Percentiles rank a stretch among this genome's conserved stretches.
Evolutionary conservation across 2,329 filamentous ascomycete species (phyloP).

Genomic region (Xylariaceae sp.): DNA sequence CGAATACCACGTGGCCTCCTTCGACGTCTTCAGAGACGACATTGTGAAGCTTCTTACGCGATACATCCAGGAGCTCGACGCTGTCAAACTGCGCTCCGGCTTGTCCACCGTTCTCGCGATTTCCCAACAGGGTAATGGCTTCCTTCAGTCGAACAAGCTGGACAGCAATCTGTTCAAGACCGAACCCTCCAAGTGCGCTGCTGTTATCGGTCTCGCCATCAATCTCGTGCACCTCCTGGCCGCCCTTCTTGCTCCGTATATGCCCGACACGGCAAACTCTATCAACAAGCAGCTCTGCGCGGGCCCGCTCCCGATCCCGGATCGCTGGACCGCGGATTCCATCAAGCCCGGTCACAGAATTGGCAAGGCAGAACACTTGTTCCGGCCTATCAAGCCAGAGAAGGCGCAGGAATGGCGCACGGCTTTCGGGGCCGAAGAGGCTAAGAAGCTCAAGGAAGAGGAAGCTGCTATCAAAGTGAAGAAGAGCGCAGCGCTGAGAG

Average conservation of each 20-base stretch:
- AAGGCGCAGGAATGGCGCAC: slow-evolving; percentile 9
- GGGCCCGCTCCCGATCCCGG: slow-evolving; percentile 6
- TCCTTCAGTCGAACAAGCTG: slow-evolving; percentile 8
- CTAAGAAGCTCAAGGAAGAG: slow-evolving; percentile 9
- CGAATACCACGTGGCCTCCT: slow-evolving; percentile 5
- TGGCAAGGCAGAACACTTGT: slow-evolving; percentile 6
- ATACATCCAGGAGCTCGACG: slow-evolving; percentile 9
- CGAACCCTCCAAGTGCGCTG: slow-evolving; percentile 9
- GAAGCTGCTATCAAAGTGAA: slow-evolving; percentile 6
- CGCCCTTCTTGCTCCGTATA: slow-evolving; percentile 7
- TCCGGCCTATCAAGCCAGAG: slow-evolving; percentile 6
- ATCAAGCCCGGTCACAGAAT: slow-evolving; percentile 8
- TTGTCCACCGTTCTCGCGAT: slow-evolving; percentile 7
- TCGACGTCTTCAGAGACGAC: slow-evolving; percentile 4
- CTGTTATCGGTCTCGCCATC: slow-evolving; percentile 8
- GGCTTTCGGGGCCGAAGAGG: slow-evolving; percentile 6
- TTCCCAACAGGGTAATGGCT: slow-evolving; percentile 7
- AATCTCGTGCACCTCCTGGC: slow-evolving; percentile 9
- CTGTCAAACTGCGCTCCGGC: slow-evolving; percentile 7
- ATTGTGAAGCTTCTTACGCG: slow-evolving; percentile 6
- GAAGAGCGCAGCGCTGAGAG: slow-evolving; percentile 6
- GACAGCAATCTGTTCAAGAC: slow-evolving; percentile 4
- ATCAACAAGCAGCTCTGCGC: slow-evolving; percentile 7
- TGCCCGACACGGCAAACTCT: slow-evolving; percentile 8
- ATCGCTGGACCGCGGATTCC: slow-evolving; percentile 7